These are phyloP conservation scores for Circinella minor DNA, from an alignment of 371 early-diverging fungal species.

Conservation along the genomic window DNA sequence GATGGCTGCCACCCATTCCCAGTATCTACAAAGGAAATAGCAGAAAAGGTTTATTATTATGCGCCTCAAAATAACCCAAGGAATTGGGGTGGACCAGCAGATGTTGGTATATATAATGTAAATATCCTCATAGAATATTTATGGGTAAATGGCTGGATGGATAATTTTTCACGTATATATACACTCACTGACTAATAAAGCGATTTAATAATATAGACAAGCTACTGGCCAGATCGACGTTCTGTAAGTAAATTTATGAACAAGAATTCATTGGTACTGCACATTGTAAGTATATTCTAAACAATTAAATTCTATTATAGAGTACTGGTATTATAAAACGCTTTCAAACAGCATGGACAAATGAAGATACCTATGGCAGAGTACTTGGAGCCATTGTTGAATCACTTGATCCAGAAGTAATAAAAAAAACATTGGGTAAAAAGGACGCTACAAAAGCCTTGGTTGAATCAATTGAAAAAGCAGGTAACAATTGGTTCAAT, in stretches of 20 bases:
- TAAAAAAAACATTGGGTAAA: neutral
- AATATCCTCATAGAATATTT: neutral
- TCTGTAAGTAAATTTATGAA: neutral
- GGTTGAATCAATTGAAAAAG: neutral
- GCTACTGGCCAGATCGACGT: conserved; percentile 4
- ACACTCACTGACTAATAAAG: no score
- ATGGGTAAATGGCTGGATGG: no score
- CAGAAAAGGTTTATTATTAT: conserved; percentile 23
- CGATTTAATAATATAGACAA: neutral
- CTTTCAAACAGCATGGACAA: neutral
- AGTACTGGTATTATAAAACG: no score
- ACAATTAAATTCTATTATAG: no score
- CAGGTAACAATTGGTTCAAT: neutral
- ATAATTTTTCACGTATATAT: no score
- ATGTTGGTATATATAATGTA: conserved; percentile 17
- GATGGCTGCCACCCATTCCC: conserved; percentile 9
- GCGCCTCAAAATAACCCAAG: conserved; percentile 20
- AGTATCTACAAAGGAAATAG: neutral
- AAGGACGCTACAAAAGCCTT: neutral
- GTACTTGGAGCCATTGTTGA: neutral
- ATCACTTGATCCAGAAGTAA: neutral
- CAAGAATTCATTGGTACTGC: no score
- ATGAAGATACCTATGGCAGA: neutral
- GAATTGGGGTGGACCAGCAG: conserved; percentile 30
- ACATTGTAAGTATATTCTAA: neutral